Conservation (phyloP, 306 rosid species). For the Trifolium repens region DNA sequence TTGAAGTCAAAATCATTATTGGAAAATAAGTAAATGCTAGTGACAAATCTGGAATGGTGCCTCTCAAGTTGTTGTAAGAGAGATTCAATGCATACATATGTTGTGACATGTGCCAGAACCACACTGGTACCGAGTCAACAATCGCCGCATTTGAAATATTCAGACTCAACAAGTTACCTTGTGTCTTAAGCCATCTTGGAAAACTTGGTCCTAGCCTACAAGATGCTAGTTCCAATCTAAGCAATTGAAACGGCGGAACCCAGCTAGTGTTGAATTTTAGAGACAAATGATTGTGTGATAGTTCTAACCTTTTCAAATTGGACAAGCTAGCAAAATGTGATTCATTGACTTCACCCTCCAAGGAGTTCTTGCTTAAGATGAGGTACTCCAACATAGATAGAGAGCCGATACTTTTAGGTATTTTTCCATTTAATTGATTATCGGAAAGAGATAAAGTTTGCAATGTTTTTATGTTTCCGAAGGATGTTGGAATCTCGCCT, state of each 20-base stretch:
- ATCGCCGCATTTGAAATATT: constrained; percentile 1
- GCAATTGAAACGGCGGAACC: constrained; percentile 18
- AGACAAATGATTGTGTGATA: neutral
- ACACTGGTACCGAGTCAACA: neutral
- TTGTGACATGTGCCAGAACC: neutral
- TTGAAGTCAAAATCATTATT: constrained; percentile 16
- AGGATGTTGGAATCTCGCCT: neutral
- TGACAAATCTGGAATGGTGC: neutral
- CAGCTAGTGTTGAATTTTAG: neutral
- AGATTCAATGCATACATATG: neutral
- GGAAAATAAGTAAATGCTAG: neutral
- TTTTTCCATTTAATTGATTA: neutral
- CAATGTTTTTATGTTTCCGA: neutral
- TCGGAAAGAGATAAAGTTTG: neutral
- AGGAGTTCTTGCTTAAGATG: neutral
- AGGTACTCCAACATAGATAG: neutral
- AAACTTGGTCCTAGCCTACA: constrained; percentile 6
- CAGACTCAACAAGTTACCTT: neutral
- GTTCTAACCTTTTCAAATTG: neutral
- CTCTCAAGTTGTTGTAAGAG: constrained; percentile 9
- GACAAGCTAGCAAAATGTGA: neutral
- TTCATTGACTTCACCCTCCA: constrained; percentile 4
- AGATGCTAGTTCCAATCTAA: neutral
- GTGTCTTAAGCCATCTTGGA: constrained; percentile 24
- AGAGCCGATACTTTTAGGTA: neutral